Base-by-base conservation (phyloP, 2,329 filamentous ascomycete genomes). In the Calonectria pseudoreteaudii region DNA sequence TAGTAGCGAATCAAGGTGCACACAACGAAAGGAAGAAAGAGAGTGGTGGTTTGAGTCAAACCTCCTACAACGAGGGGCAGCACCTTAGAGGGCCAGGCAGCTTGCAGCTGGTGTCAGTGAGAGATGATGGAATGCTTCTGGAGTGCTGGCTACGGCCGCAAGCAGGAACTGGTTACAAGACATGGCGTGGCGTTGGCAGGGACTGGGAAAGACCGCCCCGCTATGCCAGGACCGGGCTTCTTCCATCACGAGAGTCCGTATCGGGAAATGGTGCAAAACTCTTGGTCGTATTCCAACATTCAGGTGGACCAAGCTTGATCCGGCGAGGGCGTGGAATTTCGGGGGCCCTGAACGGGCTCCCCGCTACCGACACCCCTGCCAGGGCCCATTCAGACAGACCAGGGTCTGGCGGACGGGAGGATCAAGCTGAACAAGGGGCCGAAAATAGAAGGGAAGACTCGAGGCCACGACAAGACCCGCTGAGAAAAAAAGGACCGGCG, bases 361-460 rank as follows among this genome's bases (percentile, higher is more conserved):
- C 56, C 56, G 56, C 56, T 62, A 41, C 34, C n/a, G 56, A 18
- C 56, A 62, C 56, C 56, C 56, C 56, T 62, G 56, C 36, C 34
- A 62, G 56, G 34, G 20, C 23, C 34, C 56, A 62, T 16, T 16
- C 14, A n/a, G 56, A 38, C 23, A 8, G 34, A 41, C 56, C n/a
- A 5, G 56, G 56, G 34, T 62, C 13, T 52, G 64, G 64, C 47
- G 64, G 64, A 66, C 64, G 64, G 64, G 56, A 62, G 56, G 56
- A 62, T 62, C 56, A 38, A 62, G 56, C 44, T 31, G 47, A 66
- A 14, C 64, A 66, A 23, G 44, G 64, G 64, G 8, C 60, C 49
- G 26, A 66, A 52, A 52, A 66, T 36, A 66, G 64, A 49, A 28
- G 56, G 56, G 23, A 62, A 62, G 56, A 38, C 56, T 62, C 56